phyloP scores from a whole-genome alignment of 2,329 filamentous ascomycete species.

The Mycocentrospora acerina region DNA sequence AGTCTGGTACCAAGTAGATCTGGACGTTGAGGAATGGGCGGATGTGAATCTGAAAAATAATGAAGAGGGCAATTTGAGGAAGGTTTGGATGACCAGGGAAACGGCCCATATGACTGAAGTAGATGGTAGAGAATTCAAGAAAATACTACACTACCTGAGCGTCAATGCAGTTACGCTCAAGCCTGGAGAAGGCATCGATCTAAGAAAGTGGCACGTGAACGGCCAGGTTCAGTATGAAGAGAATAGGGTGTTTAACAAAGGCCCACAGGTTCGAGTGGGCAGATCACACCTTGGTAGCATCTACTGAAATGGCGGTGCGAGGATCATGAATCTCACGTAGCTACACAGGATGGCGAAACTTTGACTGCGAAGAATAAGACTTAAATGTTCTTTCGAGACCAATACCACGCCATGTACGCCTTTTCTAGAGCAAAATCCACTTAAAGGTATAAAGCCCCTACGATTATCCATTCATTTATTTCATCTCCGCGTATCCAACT shows the following conservation, averaged over 20 bases:
- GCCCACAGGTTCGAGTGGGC: background rate
- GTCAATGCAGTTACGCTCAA: constrained; percentile 39
- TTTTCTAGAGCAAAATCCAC: too few species aligned
- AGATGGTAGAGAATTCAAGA: constrained; percentile 15
- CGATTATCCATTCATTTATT: too few species aligned
- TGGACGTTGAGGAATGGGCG: constrained; percentile 26
- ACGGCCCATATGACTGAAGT: constrained; percentile 7
- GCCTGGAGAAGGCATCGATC: constrained; percentile 25
- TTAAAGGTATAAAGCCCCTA: too few species aligned
- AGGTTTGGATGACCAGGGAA: constrained; percentile 26
- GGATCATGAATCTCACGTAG: too few species aligned
- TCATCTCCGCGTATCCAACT: too few species aligned
- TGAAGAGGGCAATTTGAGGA: constrained; percentile 14
- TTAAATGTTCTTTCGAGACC: too few species aligned
- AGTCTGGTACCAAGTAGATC: constrained; percentile 20
- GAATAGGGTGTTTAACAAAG: constrained; percentile 7
- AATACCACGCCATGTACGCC: too few species aligned
- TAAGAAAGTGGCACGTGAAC: constrained; percentile 38
- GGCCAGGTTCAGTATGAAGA: constrained; percentile 37
- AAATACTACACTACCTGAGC: constrained; percentile 29
- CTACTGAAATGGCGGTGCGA: too few species aligned
- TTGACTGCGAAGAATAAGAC: too few species aligned
- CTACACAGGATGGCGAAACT: too few species aligned
- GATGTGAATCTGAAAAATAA: constrained; percentile 8
- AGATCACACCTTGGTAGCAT: constrained; percentile 10